phyloP scores from a whole-genome alignment of 2,329 filamentous ascomycete genomes.

The Cercospora sojina region DNA sequence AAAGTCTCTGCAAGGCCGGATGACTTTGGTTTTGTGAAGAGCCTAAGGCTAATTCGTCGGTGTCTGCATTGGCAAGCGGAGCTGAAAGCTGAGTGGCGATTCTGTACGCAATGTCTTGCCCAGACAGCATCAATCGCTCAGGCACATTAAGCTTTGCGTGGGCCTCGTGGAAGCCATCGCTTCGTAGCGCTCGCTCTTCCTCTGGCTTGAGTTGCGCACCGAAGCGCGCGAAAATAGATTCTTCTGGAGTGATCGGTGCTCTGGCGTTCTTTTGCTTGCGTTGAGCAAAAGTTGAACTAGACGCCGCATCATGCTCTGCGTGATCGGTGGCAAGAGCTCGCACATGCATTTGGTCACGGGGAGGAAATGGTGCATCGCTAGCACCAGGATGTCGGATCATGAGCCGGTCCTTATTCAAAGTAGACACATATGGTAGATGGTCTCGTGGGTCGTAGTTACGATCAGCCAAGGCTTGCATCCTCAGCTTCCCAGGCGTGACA shows the following conservation, averaged over 20 bases:
- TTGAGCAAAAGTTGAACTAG: constrained; percentile 20
- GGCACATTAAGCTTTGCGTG: constrained; percentile 32
- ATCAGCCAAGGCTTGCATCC: constrained; percentile 32
- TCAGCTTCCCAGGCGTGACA: constrained; percentile 50
- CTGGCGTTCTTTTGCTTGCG: constrained; percentile 41
- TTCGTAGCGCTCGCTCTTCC: constrained; percentile 22
- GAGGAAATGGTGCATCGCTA: constrained; percentile 69
- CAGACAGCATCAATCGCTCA: constrained; percentile 35
- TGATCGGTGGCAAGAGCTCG: constrained; percentile 45
- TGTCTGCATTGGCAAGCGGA: constrained; percentile 6
- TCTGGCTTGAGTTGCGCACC: constrained; percentile 26
- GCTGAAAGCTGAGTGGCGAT: constrained; percentile 33
- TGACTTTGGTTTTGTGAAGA: constrained; percentile 43
- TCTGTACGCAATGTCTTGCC: constrained; percentile 42
- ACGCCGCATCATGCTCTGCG: background rate
- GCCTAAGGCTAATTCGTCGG: constrained; percentile 21
- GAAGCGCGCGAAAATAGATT: constrained; percentile 30
- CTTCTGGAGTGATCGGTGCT: constrained; percentile 27
- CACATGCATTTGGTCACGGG: constrained; percentile 63
- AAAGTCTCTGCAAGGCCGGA: constrained; percentile 60
- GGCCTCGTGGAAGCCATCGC: constrained; percentile 40
- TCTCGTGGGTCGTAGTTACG: constrained; percentile 24
- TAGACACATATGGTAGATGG: constrained; percentile 28
- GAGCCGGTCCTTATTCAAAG: constrained; percentile 36
- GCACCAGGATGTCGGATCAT: constrained; percentile 64